Base-by-base conservation (phyloP, 1,284 basidiomycete genomes). In the Mixia osmundae region DNA sequence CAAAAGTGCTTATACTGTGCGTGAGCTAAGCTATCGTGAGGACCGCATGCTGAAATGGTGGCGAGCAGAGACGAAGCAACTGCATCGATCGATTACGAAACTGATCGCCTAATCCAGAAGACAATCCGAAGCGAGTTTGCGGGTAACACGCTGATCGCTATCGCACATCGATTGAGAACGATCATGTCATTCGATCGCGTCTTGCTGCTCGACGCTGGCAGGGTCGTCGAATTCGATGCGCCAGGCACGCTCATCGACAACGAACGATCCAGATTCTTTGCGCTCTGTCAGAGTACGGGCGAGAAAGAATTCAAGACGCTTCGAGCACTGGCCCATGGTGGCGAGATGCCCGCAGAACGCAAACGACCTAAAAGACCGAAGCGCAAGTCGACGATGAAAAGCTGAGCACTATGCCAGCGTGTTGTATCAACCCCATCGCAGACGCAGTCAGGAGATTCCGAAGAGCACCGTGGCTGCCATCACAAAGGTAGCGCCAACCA, bases 1-100 rank as follows among this genome's bases (percentile, higher is more conserved):
- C 73, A 25, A 73, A 69, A 48, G 60, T 82, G 14, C 58, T 82
- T 23, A 64, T 82, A 41, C 78, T 80, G 71, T 76, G 82, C 53
- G 77, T 31, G 33, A 20, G 36, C 12, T 9, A 11, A 32, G 22
- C 16, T 37, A 31, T 32, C 12, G 44, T 67, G 63, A 11, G 16
- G 12, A 21, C 24, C 5, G 5, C 21, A 16, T 30, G 9, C 19
- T 38, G 11, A 26, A 7, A 16, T 36, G 25, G 24, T 32, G 28
- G 24, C 12, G 23, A 7, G 5, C 20, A 24, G 24, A 18, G 8
- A 29, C 35, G 42, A 39, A 45, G 41, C 31, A 37, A 42, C 37
- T 12, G 25, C 33, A 41, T 72, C 68, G 43, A 71, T 75, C 35
- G 71, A 76, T 56, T 77, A 79, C 53, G 72, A 76, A 48, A 79